These are phyloP conservation scores for Eutypella sp. DNA, from an alignment of 2,329 filamentous ascomycete species.

Conservation along the genomic window DNA sequence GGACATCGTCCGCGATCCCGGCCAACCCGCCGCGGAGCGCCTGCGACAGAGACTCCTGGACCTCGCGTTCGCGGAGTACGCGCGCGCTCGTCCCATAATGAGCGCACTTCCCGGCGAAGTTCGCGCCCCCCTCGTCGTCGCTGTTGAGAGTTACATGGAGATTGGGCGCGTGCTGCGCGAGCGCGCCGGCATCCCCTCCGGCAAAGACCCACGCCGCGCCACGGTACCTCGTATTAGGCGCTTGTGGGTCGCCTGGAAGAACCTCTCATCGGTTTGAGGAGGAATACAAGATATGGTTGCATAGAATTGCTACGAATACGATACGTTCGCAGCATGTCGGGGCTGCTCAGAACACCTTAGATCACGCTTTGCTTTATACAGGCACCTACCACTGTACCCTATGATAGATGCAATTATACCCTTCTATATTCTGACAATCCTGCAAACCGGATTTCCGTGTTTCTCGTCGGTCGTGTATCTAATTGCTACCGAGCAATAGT, in stretches of 20 bases:
- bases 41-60: constrained; percentile 52
- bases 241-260: constrained; percentile 29
- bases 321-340: background rate
- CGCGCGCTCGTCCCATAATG: constrained; percentile 50
- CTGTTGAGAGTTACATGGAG: constrained; percentile 72
- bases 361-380: too few species aligned
- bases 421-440: too few species aligned
- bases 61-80: constrained; percentile 57
- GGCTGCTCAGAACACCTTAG: background rate
- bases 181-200: constrained; percentile 14
- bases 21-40: constrained; percentile 38
- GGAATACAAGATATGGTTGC: background rate
- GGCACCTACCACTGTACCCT: too few species aligned
- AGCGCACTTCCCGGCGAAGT: constrained; percentile 55
- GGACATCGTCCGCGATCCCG: constrained; percentile 48
- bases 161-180: constrained; percentile 60
- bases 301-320: background rate
- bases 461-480: too few species aligned
- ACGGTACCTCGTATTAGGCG: constrained; percentile 25
- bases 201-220: constrained; percentile 19
- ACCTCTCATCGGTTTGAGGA: constrained; percentile 9
- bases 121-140: constrained; percentile 60
- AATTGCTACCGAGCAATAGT: too few species aligned
- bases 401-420: too few species aligned
- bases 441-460: too few species aligned